Conservation (phyloP, 306 rosid species). For the Carpinus viminea region DNA sequence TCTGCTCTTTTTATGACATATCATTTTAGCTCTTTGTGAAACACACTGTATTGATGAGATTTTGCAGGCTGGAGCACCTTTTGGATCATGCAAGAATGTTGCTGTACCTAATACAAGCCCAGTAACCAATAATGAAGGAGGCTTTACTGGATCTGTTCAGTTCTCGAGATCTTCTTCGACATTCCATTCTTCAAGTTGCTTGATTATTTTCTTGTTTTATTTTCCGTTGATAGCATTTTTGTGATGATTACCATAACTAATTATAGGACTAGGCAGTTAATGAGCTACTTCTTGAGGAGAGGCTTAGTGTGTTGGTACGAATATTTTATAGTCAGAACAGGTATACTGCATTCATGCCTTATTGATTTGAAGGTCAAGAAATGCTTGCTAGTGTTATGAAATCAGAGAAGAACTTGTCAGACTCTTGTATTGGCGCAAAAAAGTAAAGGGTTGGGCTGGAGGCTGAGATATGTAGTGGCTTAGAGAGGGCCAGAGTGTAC, state of each 20-base stretch:
- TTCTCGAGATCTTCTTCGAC: conserved; percentile 64
- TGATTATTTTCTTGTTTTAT: conserved; percentile 38
- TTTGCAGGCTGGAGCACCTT: conserved; percentile 81
- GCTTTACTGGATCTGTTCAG: conserved; percentile 89
- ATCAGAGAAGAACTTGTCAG: conserved; percentile 17
- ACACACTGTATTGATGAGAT: conserved; percentile 21
- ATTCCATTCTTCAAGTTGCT: conserved; percentile 36
- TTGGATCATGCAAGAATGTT: conserved; percentile 84
- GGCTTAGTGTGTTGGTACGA: conserved; percentile 38
- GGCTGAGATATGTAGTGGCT: conserved; percentile 37
- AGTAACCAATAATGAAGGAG: conserved; percentile 56
- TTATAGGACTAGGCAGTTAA: conserved; percentile 30
- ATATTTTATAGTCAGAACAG: conserved; percentile 25
- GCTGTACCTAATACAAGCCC: conserved; percentile 56
- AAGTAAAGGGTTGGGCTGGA: conserved; percentile 39
- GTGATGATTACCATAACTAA: conserved; percentile 30
- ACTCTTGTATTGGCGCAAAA: conserved; percentile 34
- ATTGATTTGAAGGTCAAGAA: conserved; percentile 30
- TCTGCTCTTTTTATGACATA: background rate
- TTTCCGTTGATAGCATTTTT: conserved; percentile 45
- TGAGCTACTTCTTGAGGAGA: conserved; percentile 44
- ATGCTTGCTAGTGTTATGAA: conserved; percentile 43
- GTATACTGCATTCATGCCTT: conserved; percentile 39
- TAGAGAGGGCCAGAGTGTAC: conserved; percentile 34
- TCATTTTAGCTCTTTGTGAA: background rate